Evolutionary conservation across 2,329 filamentous ascomycete genomes (phyloP), one percentile per base, ranked within the genome.

Genomic region (Aspergillus brunneoviolaceus): DNA sequence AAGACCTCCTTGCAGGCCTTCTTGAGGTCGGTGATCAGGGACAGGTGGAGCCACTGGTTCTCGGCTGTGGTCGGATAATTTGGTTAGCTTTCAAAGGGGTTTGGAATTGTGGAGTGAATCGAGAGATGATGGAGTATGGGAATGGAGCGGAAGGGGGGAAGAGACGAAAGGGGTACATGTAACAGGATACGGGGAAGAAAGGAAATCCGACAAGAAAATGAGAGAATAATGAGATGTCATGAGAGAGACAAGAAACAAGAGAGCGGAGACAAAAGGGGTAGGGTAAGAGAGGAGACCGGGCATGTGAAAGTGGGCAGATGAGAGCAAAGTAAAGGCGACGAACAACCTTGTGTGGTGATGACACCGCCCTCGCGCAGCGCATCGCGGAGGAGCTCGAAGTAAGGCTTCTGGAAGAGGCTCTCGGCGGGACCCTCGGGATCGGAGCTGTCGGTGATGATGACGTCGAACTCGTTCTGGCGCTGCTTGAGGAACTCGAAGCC

Each of bases 321-420:
- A 63, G 59, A 27, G 58, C 59, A 79, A 78, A 79, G 80, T 85
- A 83, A 87, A 85, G 88, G 89, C 87, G 84, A 91, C 92, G 86
- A 92, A 96, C 92, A 96, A 99, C 95, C 95, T 97, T 99, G 95
- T 77, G 95, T 99, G 81, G 92, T 94, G 82, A 99, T 98, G 76
- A 99, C 92, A 83, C 95, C 95, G 81, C 93, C 94, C 74, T 96
- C 92, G 69, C 91, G 88, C 71, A 98, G 88, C 72, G 95, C 95
- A 74, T 89, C 90, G 78, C 89, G 85, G 64, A 99, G 86, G 69
- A 99, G 88, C 85, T 97, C 85, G 80, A 98, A 99, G 87, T 99
- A 99, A 64, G 92, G 89, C 85, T 97, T 97, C 86, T 98, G 87
- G 89, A 99, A 99, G 67, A 99, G 86, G 72, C 86, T 89, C 87